These are phyloP conservation scores for Phytophthora litchii DNA, from an alignment of 352 stramenopile species.

Conservation along the genomic window DNA sequence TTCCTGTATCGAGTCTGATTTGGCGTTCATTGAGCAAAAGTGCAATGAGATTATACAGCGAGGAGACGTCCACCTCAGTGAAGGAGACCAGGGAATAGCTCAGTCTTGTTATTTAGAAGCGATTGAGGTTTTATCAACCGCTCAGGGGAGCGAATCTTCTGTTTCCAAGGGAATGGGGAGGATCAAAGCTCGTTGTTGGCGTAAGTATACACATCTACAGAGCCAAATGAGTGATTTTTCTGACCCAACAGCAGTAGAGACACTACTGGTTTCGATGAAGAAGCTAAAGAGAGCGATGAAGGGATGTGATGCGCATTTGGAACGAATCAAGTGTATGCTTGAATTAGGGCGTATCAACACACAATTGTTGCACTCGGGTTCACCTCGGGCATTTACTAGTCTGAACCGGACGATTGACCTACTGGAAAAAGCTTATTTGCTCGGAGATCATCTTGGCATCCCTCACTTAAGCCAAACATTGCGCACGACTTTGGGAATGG, in stretches of 20 bases:
- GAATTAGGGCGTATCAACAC: slow-evolving; percentile 50
- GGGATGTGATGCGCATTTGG: slow-evolving; percentile 43
- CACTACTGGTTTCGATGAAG: slow-evolving; percentile 48
- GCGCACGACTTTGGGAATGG: slow-evolving; percentile 46
- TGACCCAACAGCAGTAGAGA: slow-evolving; percentile 33
- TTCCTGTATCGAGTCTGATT: slow-evolving; percentile 30
- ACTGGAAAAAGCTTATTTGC: slow-evolving; percentile 51
- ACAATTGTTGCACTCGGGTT: slow-evolving; percentile 44
- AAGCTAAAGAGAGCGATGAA: slow-evolving; percentile 51
- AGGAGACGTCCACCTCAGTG: slow-evolving; percentile 37
- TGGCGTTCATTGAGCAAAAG: slow-evolving; percentile 42
- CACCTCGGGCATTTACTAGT: slow-evolving; percentile 44
- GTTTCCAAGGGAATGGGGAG: slow-evolving; percentile 17
- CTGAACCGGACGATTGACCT: slow-evolving; percentile 33
- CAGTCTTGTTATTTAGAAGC: slow-evolving; percentile 31
- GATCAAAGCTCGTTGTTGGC: slow-evolving; percentile 48
- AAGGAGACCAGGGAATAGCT: slow-evolving; percentile 31
- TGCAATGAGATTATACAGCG: slow-evolving; percentile 55
- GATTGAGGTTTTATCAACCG: slow-evolving; percentile 21
- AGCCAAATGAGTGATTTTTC: slow-evolving; percentile 26
- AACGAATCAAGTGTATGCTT: slow-evolving; percentile 55
- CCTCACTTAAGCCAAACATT: slow-evolving; percentile 54
- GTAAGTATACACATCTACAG: slow-evolving; percentile 52
- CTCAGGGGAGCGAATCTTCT: slow-evolving; percentile 1
- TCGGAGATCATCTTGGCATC: slow-evolving; percentile 51